A percentile compares a stretch with the other conserved stretches of the same genome.
Evolutionary conservation across 176 grass and related monocot genomes (phyloP).

Genomic region (Oropetium thomaeum): DNA sequence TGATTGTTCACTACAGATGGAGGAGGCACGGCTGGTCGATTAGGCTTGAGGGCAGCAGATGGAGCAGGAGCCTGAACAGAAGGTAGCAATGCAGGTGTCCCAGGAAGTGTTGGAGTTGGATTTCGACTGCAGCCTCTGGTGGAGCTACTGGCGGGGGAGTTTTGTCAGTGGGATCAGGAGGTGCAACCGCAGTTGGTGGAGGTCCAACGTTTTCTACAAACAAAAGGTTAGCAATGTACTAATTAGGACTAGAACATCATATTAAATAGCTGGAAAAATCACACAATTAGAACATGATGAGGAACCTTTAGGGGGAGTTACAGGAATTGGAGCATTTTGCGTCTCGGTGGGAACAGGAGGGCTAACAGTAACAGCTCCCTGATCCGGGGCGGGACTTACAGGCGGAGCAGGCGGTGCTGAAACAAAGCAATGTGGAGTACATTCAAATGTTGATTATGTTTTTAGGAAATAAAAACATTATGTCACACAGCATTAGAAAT

Average conservation of each 20-base stretch:
- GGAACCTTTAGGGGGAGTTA: slow-evolving; percentile 39
- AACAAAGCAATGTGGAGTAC: slow-evolving; percentile 17
- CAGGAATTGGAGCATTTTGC: slow-evolving; percentile 26
- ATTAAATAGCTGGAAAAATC: not conserved
- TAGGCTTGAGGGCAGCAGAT: slow-evolving; percentile 34
- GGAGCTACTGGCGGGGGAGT: slow-evolving; percentile 22
- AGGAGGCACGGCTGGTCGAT: slow-evolving; percentile 29
- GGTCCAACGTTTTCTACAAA: slow-evolving; percentile 22
- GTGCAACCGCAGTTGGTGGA: slow-evolving; percentile 34
- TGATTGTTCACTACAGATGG: slow-evolving; percentile 41
- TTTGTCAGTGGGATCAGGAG: slow-evolving; percentile 16
- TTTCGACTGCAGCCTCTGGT: slow-evolving; percentile 25
- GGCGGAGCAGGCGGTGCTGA: slow-evolving; percentile 31
- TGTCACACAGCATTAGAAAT: not conserved
- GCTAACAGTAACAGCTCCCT: slow-evolving; percentile 23
- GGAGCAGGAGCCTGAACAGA: slow-evolving; percentile 50
- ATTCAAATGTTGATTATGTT: not conserved
- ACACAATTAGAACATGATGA: not conserved
- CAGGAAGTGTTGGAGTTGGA: slow-evolving; percentile 45
- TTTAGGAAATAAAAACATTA: not conserved
- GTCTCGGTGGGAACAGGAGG: slow-evolving; percentile 15
- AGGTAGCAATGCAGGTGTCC: slow-evolving; percentile 49
- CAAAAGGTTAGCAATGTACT: not conserved
- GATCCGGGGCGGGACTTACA: slow-evolving; percentile 11
- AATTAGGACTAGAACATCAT: not conserved